Base-by-base conservation (phyloP, 305 asterid genomes). In the Stenogyne calaminthoides region DNA sequence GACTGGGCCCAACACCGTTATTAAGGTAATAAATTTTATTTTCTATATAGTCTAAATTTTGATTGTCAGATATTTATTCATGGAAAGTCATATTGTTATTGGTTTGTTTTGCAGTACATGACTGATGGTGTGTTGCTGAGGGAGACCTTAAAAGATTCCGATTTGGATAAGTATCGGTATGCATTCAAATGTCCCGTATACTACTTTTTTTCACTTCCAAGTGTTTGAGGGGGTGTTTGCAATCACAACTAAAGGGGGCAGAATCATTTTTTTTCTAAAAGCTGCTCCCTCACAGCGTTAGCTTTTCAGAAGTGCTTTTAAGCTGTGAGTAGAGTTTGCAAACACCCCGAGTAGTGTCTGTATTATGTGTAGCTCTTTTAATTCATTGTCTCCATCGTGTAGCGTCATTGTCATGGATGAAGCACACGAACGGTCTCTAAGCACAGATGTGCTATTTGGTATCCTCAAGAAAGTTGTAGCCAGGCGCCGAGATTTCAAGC, bases 61-160 rank as follows among this genome's bases (percentile, higher is more conserved):
- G 14, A 55, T 54, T 22, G 15, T 20, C 59, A 18, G 25, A 16
- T 8, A 15, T 65, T 59, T 47, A 27, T 51, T 39, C 36, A 32
- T 14, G 40, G 44, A 54, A 61, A 65, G 40, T 34, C 52, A 69
- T 62, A n/a, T 32, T 56, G 15, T 71, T 6, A 57, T 46, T 68
- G 59, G 16, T 70, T 63, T 40, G 55, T 64, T 47, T 76, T 83
- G 84, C 88, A 95, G 99, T 95, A 95, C 85, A 95, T 95, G 99
- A 95, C 98, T 71, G 99, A 95, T 85, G 99, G 99, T 61, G 99
- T 95, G 81, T 96, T 95, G 83, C 88, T 93, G 71, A 86, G 96
- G 64, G 99, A 95, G 95, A 93, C 98, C 2, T 78, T 95, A 58
- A 93, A 89, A 80, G 99, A 95, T 85, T 83, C 97, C 32, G 99